Base-by-base conservation (phyloP, 495 filamentous ascomycete genomes). In the Penicillium cataractarum region DNA sequence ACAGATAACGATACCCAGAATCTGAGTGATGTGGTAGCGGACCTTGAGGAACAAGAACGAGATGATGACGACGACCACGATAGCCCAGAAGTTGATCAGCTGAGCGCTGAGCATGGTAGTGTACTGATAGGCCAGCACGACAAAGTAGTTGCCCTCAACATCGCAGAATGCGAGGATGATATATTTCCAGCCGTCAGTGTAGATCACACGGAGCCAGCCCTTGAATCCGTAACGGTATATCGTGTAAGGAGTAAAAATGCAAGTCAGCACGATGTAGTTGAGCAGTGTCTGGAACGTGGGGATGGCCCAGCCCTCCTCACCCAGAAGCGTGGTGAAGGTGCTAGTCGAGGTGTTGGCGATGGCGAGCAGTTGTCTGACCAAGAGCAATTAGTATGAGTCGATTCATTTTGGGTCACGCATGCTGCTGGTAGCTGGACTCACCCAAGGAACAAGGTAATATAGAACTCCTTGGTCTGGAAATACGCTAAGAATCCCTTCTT, bases 61-160 rank as follows among this genome's bases (percentile, higher is more conserved):
- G 67, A 97, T 76, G 62, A 89, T 71, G 27, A 98, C 92, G 29
- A 99, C 95, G 59, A 95, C 87, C 21, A 94, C 91, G 62, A 99
- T 99, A 65, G 93, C 89, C 94, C 95, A 99, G 84, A 99, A 98
- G 82, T 97, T 97, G 77, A 99, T 93, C 33, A 99, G 83, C 78
- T 97, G 93, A 9, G 91, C 93, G 55, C 91, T 95, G 37, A 95
- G 85, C 73, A 93, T 89, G 70, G 88, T 95, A 52, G 93, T 96
- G 77, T 97, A 96, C 29, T 90, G 84, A 81, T 97, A 98, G 40
- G 93, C 95, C 26, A 97, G 85, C 49, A 99, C 95, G 64, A 90
- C 89, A 76, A 98, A 97, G 82, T 97, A 99, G 78, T 99, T 99
- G 46, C 95, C 95, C 78, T 97, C 85, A 50, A 98, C 95, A 69